phyloP scores from a whole-genome alignment of 2,329 filamentous ascomycete genomes.

The Microthyrium microscopicum region DNA sequence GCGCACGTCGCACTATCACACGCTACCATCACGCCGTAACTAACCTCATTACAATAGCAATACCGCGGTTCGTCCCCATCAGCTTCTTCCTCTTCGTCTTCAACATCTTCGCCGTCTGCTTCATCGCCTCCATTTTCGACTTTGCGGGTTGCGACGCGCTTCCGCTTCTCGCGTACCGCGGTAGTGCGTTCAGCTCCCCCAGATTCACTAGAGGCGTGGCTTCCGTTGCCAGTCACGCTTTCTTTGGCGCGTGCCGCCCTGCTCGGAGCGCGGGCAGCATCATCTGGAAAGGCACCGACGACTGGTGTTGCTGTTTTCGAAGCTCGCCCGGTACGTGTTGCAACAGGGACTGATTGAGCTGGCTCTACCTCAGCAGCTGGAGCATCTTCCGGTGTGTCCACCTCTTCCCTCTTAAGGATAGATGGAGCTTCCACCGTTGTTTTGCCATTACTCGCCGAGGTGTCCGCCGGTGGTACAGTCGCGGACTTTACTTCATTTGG shows the following conservation, averaged over 20 bases:
- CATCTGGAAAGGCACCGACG: constrained; percentile 24
- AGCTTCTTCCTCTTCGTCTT: constrained; percentile 22
- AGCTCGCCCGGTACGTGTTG: constrained; percentile 22
- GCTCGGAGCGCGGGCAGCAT: constrained; percentile 23
- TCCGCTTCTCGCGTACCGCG: constrained; percentile 20
- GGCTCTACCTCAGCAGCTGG: constrained; percentile 1
- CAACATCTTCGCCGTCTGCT: constrained; percentile 18
- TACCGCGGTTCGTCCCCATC: constrained; percentile 40
- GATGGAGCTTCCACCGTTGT: too few relatives aligned
- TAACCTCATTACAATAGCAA: constrained; percentile 48
- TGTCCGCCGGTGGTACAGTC: too few relatives aligned
- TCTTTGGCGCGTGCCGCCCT: constrained; percentile 19
- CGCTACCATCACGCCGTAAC: constrained; percentile 50
- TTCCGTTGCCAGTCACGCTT: constrained; percentile 12
- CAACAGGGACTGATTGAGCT: constrained; percentile 2
- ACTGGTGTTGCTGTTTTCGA: constrained; percentile 33
- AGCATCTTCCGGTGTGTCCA: background rate
- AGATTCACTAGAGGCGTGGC: constrained; percentile 23
- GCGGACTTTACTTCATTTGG: too few relatives aligned
- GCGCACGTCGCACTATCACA: constrained; percentile 49
- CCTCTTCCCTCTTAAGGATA: background rate
- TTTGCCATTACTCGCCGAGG: too few relatives aligned
- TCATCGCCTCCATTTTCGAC: constrained; percentile 14
- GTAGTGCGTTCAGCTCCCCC: constrained; percentile 17
- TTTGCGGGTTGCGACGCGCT: constrained; percentile 11